Evolutionary conservation across 1,284 basidiomycete genomes (phyloP).

Genomic region (Ustilago cynodontis): DNA sequence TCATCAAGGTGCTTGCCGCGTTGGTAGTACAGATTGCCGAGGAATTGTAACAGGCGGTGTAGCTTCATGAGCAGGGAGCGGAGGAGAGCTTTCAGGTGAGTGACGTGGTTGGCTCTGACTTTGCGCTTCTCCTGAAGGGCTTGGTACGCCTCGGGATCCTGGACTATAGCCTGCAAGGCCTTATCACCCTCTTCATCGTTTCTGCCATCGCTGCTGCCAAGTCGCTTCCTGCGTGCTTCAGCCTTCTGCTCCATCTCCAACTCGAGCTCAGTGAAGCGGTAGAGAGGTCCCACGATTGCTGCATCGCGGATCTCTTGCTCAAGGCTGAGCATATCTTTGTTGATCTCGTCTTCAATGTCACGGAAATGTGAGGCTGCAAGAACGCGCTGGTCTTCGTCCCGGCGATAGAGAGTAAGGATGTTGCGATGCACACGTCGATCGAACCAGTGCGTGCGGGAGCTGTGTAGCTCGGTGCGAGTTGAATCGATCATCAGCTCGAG

Average conservation of each 20-base stretch:
- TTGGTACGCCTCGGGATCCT: slow-evolving; percentile 26
- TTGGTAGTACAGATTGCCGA: slow-evolving; percentile 64
- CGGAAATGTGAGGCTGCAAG: slow-evolving; percentile 34
- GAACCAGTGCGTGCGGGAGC: slow-evolving; percentile 32
- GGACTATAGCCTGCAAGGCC: slow-evolving; percentile 15
- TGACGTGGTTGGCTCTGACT: slow-evolving; percentile 30
- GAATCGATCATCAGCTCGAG: slow-evolving; percentile 64
- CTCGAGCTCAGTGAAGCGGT: slow-evolving; percentile 46
- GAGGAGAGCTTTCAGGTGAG: slow-evolving; percentile 37
- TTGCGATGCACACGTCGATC: slow-evolving; percentile 54
- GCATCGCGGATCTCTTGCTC: slow-evolving; percentile 44
- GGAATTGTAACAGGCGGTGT: slow-evolving; percentile 61
- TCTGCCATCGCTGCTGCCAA: background rate
- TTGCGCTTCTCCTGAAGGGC: slow-evolving; percentile 32
- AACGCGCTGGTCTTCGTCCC: slow-evolving; percentile 43
- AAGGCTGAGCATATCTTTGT: slow-evolving; percentile 23
- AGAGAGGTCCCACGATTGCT: slow-evolving; percentile 44
- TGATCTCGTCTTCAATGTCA: slow-evolving; percentile 42
- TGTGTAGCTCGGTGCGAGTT: slow-evolving; percentile 43
- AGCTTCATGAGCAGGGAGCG: slow-evolving; percentile 54
- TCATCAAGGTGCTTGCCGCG: slow-evolving; percentile 54
- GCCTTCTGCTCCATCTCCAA: slow-evolving; percentile 32
- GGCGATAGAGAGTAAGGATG: slow-evolving; percentile 56
- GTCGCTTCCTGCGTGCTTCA: slow-evolving; percentile 17
- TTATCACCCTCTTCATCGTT: slow-evolving; percentile 19